Base-by-base conservation (phyloP, 2,329 filamentous ascomycete genomes). In the Clathrospora elynae region DNA sequence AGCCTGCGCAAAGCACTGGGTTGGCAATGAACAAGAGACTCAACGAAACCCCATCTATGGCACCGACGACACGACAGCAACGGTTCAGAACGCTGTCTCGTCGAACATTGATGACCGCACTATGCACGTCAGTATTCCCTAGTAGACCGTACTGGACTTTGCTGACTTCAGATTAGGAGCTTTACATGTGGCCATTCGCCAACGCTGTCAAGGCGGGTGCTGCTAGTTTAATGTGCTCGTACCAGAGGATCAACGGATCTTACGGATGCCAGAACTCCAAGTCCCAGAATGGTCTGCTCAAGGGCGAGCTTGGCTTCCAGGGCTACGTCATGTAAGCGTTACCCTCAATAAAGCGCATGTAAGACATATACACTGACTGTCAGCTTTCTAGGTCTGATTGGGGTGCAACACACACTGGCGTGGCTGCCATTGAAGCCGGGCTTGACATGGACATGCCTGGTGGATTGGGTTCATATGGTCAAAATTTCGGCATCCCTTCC, bases 121-220 rank as follows among this genome's bases (percentile, higher is more conserved):
- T 0, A 73, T 86, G 40, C 83, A 86, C 53, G 20, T 26, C 22
- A 35, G 33, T 35, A 26, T 5, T 6, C 12, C n/a, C 10, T 14
- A 4, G 16, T 13, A 29, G 5, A 14, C 14, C 20, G 13, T 4
- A 13, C 3, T 6, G 12, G 14, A 9, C n/a, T 24, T 23, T 11
- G 19, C 32, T 34, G 19, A 34, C 20, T 13, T 24, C 9, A 6
- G 17, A 24, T 9, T 11, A 23, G 13, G 83, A 86, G 62, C 72
- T 81, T 16, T 87, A 87, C 47, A 72, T 83, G 3, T 87, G 82
- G 78, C 83, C 84, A 0, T 87, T 86, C 43, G 77, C 82, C 55
- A 80, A 86, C 42, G 78, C 80, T 0, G 68, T 86, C 10, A 74
- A 70, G 22, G 81, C 81, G 4, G 80, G 81, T 4, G 77, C 75